Conservation (phyloP, 2,329 filamentous ascomycete species). For the Beauveria sp. region DNA sequence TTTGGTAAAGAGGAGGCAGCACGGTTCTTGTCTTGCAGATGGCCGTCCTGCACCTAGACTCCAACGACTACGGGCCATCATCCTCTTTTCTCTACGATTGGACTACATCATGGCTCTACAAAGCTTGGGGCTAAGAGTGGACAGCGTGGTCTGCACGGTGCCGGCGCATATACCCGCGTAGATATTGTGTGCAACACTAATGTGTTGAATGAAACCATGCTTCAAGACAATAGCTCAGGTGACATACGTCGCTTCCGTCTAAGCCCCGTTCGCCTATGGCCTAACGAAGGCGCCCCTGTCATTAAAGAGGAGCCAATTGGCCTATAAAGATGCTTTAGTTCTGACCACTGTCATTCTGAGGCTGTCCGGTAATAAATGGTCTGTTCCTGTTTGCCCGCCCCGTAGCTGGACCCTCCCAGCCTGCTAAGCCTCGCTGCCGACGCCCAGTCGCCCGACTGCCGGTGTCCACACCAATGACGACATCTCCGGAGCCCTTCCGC, state of each 20-base stretch:
- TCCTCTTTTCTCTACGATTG: no score
- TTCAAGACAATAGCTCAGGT: background rate
- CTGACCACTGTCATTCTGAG: background rate
- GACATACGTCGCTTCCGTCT: background rate
- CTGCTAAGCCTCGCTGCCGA: background rate
- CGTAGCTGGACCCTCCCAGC: background rate
- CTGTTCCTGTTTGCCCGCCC: background rate
- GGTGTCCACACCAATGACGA: background rate
- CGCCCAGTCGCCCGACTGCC: background rate
- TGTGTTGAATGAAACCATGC: no score
- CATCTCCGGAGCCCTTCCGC: background rate
- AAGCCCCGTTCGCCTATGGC: background rate
- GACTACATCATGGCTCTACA: no score
- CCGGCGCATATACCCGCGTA: no score
- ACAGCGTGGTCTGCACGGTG: no score
- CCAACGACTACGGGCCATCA: no score
- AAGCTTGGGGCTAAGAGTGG: no score
- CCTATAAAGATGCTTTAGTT: background rate
- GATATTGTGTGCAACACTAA: no score
- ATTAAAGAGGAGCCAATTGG: background rate
- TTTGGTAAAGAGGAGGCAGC: no score
- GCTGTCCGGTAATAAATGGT: background rate
- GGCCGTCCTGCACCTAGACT: no score
- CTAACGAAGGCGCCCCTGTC: no score
- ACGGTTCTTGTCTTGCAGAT: no score